phyloP scores from a whole-genome alignment of 1,284 basidiomycete genomes.

The Marasmius tenuissimus region DNA sequence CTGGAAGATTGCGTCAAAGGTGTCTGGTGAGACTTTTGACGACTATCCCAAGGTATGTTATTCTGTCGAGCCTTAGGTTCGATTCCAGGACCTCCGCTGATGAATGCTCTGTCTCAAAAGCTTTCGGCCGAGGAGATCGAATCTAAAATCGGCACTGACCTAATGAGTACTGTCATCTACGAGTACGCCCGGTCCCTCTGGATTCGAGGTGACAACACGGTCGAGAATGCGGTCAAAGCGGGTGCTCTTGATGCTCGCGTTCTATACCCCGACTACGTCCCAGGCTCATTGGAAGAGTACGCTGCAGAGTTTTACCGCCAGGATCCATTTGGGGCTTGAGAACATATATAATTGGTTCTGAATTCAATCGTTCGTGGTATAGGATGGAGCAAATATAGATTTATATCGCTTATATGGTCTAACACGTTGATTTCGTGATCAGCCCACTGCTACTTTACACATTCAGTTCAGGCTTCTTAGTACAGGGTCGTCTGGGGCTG shows the following conservation, averaged over 20 bases:
- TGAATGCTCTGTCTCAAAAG: background rate
- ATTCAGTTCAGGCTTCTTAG: too few species aligned
- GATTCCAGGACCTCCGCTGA: background rate
- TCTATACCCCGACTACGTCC: conserved; percentile 4
- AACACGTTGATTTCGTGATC: too few species aligned
- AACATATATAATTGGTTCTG: too few species aligned
- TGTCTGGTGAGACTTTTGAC: conserved; percentile 6
- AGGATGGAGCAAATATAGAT: too few species aligned
- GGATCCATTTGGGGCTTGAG: too few species aligned
- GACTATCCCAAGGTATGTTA: background rate
- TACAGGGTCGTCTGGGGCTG: too few species aligned
- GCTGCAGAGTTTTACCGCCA: background rate
- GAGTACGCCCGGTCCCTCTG: background rate
- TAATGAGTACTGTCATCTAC: background rate
- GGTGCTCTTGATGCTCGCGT: conserved; percentile 2
- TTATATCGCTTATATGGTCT: too few species aligned
- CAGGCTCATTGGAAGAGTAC: background rate
- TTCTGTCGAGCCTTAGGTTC: background rate
- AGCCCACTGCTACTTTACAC: too few species aligned
- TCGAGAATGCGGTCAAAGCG: background rate
- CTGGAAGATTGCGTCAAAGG: background rate
- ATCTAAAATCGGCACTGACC: background rate
- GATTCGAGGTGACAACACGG: background rate
- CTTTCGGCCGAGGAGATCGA: background rate
- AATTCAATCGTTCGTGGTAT: too few species aligned